phyloP scores from a whole-genome alignment of 768 basidiomycete genomes.

The Termitomyces eurrhizus region DNA sequence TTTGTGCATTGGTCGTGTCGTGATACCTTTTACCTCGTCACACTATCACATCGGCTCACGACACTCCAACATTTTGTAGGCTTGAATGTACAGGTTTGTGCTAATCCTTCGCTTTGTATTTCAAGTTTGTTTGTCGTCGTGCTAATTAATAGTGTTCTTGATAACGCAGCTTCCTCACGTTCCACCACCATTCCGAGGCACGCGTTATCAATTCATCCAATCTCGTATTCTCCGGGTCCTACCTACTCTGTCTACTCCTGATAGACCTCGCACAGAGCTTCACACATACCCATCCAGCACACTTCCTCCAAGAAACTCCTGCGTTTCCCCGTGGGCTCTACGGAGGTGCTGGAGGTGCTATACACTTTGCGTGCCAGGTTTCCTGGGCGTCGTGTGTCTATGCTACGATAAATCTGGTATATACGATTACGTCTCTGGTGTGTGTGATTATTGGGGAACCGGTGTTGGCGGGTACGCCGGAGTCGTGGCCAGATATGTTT shows the following conservation, averaged over 20 bases:
- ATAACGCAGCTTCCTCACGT: neutral
- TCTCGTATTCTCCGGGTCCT: conserved; percentile 6
- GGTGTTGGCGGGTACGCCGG: conserved; percentile 1
- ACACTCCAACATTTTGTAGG: no score
- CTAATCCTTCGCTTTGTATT: no score
- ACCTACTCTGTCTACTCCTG: conserved; percentile 4
- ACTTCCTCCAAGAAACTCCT: conserved; percentile 4
- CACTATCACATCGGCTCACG: no score
- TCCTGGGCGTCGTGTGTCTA: neutral
- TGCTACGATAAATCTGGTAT: neutral
- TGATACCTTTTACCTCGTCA: no score
- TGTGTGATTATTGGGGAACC: conserved; percentile 4
- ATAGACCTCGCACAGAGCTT: conserved; percentile 9
- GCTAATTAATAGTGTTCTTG: neutral
- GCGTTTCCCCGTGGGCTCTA: conserved; percentile 3
- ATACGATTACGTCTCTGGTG: conserved; percentile 2
- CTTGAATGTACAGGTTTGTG: conserved; percentile 7
- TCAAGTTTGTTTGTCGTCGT: no score
- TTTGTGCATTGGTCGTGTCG: no score
- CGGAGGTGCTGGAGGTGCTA: neutral
- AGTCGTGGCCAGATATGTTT: conserved; percentile 8
- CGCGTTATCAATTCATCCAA: conserved; percentile 1
- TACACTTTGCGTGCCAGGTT: conserved; percentile 1
- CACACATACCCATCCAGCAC: conserved; percentile 2
- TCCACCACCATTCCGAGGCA: conserved; percentile 3